Conservation (phyloP, 2,329 filamentous ascomycete species). For the Neodidymelliopsis sp. region DNA sequence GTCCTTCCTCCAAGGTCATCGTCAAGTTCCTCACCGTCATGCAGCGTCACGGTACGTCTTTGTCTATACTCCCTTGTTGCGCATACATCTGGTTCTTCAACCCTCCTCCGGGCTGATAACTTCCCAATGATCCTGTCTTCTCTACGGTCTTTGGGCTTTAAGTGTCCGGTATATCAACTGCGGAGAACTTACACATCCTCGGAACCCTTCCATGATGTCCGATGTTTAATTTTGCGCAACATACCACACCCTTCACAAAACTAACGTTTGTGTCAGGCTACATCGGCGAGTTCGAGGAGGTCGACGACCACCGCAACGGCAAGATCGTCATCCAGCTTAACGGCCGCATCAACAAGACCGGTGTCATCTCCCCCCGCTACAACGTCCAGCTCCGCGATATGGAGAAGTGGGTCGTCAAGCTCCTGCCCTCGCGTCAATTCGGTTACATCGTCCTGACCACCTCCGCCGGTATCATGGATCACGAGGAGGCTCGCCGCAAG, state of each 20-base stretch:
- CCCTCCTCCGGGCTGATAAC: conserved; percentile 95
- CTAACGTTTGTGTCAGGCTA: conserved; percentile 69
- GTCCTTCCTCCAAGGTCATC: conserved; percentile 99
- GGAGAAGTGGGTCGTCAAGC: conserved; percentile 99
- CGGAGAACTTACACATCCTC: conserved; percentile 98
- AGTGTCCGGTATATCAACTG: conserved; percentile 94
- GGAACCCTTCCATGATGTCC: conserved; percentile 75
- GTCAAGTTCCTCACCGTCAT: conserved; percentile 99
- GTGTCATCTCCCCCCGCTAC: conserved; percentile 99
- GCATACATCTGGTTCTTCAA: conserved; percentile 28
- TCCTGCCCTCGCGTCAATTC: conserved; percentile 99
- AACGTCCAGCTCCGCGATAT: conserved; percentile 97
- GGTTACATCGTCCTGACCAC: conserved; percentile 99
- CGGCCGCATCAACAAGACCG: conserved; percentile 98
- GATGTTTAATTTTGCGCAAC: conserved; percentile 96
- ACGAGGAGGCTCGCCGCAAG: conserved; percentile 99
- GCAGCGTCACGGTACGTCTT: conserved; percentile 96
- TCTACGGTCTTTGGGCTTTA: conserved; percentile 98
- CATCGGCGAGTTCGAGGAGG: conserved; percentile 99
- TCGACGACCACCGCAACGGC: conserved; percentile 99
- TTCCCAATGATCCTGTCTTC: conserved; percentile 89
- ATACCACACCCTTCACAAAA: conserved; percentile 64
- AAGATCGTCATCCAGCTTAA: conserved; percentile 99
- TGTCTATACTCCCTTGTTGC: conserved; percentile 42
- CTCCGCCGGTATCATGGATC: conserved; percentile 99